phyloP scores from a whole-genome alignment of 768 basidiomycete genomes.

The Kwoniella mangroviensis region DNA sequence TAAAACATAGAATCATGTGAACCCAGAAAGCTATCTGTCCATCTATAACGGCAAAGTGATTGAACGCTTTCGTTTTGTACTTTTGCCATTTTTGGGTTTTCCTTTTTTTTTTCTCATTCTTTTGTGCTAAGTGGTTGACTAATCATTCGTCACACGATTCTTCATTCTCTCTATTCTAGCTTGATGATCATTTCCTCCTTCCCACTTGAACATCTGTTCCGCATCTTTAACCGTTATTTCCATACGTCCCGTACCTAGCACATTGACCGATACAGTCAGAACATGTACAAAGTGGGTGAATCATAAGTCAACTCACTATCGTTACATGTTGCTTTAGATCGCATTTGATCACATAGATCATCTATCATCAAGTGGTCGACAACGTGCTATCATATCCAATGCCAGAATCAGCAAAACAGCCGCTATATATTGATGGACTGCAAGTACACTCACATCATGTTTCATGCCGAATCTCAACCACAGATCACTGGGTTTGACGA shows the following conservation, averaged over 20 bases:
- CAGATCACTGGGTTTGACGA: constrained; percentile 45
- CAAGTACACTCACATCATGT: constrained; percentile 10
- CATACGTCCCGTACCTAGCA: constrained; percentile 1
- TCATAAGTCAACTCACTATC: constrained; percentile 42
- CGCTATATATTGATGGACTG: no score
- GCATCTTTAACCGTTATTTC: constrained; percentile 18
- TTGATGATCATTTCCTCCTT: constrained; percentile 3
- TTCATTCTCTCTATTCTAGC: constrained; percentile 18
- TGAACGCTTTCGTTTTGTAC: no score
- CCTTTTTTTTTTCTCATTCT: no score
- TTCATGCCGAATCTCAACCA: constrained; percentile 44
- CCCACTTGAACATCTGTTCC: constrained; percentile 15
- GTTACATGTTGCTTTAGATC: constrained; percentile 47
- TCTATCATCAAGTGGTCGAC: constrained; percentile 51
- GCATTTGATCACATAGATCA: constrained; percentile 55
- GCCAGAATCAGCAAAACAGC: no score
- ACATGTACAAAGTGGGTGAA: background rate
- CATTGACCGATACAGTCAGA: background rate
- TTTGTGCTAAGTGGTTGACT: background rate
- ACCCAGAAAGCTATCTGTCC: background rate
- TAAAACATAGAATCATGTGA: background rate
- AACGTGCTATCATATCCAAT: background rate
- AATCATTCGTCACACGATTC: constrained; percentile 8
- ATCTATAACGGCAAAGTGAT: no score
- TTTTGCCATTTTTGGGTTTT: background rate